phyloP scores from a whole-genome alignment of 768 basidiomycete genomes.

The Leccinum barrowsii region DNA sequence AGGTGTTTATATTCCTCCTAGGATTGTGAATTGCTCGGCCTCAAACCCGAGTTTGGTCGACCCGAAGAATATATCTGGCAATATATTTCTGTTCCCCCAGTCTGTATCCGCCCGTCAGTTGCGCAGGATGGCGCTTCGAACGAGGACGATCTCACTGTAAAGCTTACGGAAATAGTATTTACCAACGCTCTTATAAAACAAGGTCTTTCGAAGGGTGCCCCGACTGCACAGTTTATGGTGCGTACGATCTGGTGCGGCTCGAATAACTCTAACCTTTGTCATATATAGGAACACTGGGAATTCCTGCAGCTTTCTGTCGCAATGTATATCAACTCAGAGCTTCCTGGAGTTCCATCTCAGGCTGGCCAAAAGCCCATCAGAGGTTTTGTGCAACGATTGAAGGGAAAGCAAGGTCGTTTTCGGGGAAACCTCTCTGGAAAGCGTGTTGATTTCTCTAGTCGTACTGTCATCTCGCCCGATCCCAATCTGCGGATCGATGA shows the following conservation, averaged over 20 bases:
- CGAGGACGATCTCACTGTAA: constrained; percentile 97
- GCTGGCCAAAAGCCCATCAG: constrained; percentile 92
- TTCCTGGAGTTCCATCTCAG: constrained; percentile 87
- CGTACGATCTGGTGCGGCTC: neutral
- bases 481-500: constrained; percentile 99
- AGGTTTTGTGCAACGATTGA: constrained; percentile 95
- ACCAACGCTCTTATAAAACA: constrained; percentile 91
- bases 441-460: constrained; percentile 96
- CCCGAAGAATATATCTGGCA: constrained; percentile 99
- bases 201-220: constrained; percentile 82
- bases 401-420: constrained; percentile 99
- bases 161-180: constrained; percentile 94
- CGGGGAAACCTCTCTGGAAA: constrained; percentile 98
- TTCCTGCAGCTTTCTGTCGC: constrained; percentile 92
- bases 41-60: constrained; percentile 83
- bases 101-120: constrained; percentile 95
- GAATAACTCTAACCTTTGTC: constrained; percentile 1
- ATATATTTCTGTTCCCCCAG: constrained; percentile 96
- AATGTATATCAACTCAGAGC: constrained; percentile 97
- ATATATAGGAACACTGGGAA: constrained; percentile 90
- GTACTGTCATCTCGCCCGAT: constrained; percentile 98
- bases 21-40: constrained; percentile 93
- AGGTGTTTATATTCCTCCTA: constrained; percentile 29
- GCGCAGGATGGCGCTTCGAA: constrained; percentile 97
- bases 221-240: constrained; percentile 88